These are phyloP conservation scores for Tinospora cordifolia DNA, from an alignment of 164 flowering plant genomes.

Conservation along the genomic window DNA sequence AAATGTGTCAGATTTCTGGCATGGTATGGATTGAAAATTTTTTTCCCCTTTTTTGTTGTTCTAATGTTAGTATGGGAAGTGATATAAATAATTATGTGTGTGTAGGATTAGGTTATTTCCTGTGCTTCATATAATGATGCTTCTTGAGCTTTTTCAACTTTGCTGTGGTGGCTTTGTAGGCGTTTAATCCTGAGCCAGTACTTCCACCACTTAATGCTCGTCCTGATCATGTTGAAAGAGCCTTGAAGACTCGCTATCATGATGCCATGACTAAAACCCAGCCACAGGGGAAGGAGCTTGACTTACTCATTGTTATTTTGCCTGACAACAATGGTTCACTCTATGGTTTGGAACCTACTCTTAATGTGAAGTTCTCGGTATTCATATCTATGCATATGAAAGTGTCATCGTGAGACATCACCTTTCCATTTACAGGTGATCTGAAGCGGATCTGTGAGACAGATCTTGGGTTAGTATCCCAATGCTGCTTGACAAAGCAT, in stretches of 20 bases:
- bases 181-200: constrained; percentile 45
- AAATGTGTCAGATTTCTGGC: constrained; percentile 79
- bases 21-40: constrained; percentile 45
- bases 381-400: neutral
- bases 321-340: constrained; percentile 86
- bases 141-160: neutral
- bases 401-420: neutral
- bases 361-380: neutral
- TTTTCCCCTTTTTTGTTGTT: too few species aligned
- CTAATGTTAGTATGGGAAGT: neutral
- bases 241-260: constrained; percentile 53
- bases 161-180: constrained; percentile 26
- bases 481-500: constrained; percentile 83
- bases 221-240: constrained; percentile 76
- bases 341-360: constrained; percentile 50
- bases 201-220: constrained; percentile 48
- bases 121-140: neutral
- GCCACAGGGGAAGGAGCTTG: constrained; percentile 55
- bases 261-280: constrained; percentile 62
- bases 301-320: constrained; percentile 65
- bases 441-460: constrained; percentile 90
- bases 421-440: constrained; percentile 42
- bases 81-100: neutral
- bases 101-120: neutral
- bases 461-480: constrained; percentile 85